Conservation (phyloP, 805 yeast species). For the Metschnikowia chrysomelidarum region DNA sequence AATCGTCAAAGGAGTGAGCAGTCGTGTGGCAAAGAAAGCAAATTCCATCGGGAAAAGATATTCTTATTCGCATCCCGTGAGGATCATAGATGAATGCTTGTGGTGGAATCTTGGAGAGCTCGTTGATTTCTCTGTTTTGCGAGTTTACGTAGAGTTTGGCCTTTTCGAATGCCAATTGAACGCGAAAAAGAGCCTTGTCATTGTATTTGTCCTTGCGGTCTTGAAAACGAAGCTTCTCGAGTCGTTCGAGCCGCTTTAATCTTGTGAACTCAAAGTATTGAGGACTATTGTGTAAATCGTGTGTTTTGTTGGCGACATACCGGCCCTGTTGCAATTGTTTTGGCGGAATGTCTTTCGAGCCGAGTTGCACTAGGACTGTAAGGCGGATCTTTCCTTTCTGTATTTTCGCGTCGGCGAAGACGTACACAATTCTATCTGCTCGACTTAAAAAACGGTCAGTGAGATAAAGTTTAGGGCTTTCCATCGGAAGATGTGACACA, state of each 20-base stretch:
- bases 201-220: too few species aligned
- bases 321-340: background rate
- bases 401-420: too few species aligned
- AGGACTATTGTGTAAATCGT: background rate
- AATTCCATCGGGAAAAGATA: background rate
- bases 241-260: too few species aligned
- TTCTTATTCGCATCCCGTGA: background rate
- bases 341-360: slow-evolving; percentile 2
- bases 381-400: too few species aligned
- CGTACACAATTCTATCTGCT: too few species aligned
- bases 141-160: too few species aligned
- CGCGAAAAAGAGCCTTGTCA: too few species aligned
- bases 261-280: too few species aligned
- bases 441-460: background rate
- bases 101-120: background rate
- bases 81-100: background rate
- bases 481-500: background rate
- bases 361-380: background rate
- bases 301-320: background rate
- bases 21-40: slow-evolving; percentile 3
- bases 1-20: slow-evolving; percentile 1
- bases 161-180: too few species aligned
- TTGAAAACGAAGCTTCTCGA: too few species aligned
- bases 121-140: background rate
- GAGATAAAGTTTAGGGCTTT: background rate